Evolutionary conservation across 768 basidiomycete species (phyloP), one percentile per base, ranked within the genome.

Genomic region (Hydnomerulius pinastri): DNA sequence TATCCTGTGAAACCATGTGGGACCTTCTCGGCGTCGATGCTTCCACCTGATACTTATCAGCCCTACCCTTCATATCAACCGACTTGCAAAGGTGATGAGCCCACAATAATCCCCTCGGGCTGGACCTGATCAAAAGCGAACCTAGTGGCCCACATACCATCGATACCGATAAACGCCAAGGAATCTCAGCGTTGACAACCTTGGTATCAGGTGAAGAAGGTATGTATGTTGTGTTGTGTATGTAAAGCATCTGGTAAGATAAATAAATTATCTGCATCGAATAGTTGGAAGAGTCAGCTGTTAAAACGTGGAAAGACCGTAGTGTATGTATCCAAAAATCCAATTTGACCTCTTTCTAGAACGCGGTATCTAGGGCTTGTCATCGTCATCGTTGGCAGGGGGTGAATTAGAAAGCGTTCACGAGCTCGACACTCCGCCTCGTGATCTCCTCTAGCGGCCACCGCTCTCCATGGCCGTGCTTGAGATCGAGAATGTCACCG

Each of bases 401-500:
- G 29, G 15, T 35, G 18, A 15, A 37, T 66, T 48, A 68, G 45
- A 68, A 40, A 39, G 55, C 35, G 43, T 76, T 70, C 46, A 86
- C 92, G 50, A 97, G 70, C 63, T 96, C 92, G 24, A 81, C 83
- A 7, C 92, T 90, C 50, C 79, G 75, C 49, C 71, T 74, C 47
- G 82, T 77, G 45, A 96, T 81, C 64, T 86, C 79, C 54, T 96
- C 86, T 21, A 95, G 61, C 23, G 77, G 67, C 93, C 93, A 96
- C 62, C 91, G 75, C 66, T 90, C 85, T 3, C 73, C 71, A 12
- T 58, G 53, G 2, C 85, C 86, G 65, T 94, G 87, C 73, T 97
- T 98, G 70, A 98, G 72, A 71, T 96, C 94, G 56, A 99, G 72
- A 23, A 90, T 65, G 61, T 90, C 87, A 23, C 97, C 97, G 53